Conservation (phyloP, 2,329 filamentous ascomycete species). For the Chaetoscypha palmicola region DNA sequence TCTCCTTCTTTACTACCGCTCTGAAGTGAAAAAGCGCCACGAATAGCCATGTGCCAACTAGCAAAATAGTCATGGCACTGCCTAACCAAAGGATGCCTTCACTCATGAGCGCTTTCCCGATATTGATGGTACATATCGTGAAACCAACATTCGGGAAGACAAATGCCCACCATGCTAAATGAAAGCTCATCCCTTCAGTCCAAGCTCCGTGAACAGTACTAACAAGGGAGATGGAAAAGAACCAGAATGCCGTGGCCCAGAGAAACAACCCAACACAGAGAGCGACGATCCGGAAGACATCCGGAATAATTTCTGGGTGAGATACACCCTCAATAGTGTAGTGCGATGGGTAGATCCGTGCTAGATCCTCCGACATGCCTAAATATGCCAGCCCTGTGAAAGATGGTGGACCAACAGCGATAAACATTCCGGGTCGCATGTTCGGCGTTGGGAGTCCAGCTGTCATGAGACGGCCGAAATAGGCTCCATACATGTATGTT, state of each 20-base stretch:
- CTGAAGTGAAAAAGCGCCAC: slow-evolving; percentile 25
- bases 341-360: slow-evolving; percentile 22
- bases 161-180: slow-evolving; percentile 58
- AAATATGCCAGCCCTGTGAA: slow-evolving; percentile 66
- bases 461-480: slow-evolving; percentile 60
- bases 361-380: slow-evolving; percentile 54
- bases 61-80: slow-evolving; percentile 43
- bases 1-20: slow-evolving; percentile 18
- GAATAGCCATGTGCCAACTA: slow-evolving; percentile 31
- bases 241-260: slow-evolving; percentile 56
- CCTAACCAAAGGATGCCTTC: slow-evolving; percentile 41
- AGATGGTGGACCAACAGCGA: slow-evolving; percentile 67
- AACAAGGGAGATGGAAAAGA: slow-evolving; percentile 40
- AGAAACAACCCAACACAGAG: slow-evolving; percentile 49
- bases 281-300: slow-evolving; percentile 31
- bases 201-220: slow-evolving; percentile 34
- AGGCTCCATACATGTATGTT: slow-evolving; percentile 65
- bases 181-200: slow-evolving; percentile 44
- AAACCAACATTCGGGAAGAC: slow-evolving; percentile 58
- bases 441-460: slow-evolving; percentile 53
- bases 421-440: slow-evolving; percentile 64
- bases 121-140: slow-evolving; percentile 48
- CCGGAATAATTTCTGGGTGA: slow-evolving; percentile 31
- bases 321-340: slow-evolving; percentile 33
- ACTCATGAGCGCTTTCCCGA: slow-evolving; percentile 43